Evolutionary conservation across 768 basidiomycete species (phyloP).

Genomic region (Mycena olivaceomarginata): DNA sequence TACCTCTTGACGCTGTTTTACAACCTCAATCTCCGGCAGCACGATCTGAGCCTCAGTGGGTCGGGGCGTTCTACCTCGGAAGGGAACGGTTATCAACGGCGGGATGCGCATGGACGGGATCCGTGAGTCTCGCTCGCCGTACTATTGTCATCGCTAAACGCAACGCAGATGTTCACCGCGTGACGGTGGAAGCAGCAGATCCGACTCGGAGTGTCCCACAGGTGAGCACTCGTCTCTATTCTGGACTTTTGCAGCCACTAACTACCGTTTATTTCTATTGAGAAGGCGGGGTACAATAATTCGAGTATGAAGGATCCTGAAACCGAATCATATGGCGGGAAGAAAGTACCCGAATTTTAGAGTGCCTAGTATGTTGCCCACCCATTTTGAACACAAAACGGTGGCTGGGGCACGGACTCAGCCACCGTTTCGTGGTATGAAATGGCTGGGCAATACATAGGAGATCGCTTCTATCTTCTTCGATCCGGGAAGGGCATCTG

Average conservation of each 20-base stretch:
- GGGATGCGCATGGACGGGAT: slow-evolving; percentile 1
- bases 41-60: neutral
- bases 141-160: neutral
- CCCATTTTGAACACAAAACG: no score
- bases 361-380: no score
- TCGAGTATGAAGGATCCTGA: neutral
- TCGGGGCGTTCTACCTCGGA: neutral
- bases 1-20: slow-evolving; percentile 1
- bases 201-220: neutral
- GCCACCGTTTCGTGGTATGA: no score
- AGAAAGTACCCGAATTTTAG: neutral
- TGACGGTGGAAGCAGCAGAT: neutral
- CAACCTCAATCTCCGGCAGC: slow-evolving; percentile 8
- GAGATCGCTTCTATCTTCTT: no score
- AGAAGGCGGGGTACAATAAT: slow-evolving; percentile 2
- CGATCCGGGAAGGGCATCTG: no score
- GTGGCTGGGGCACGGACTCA: no score
- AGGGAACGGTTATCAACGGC: neutral
- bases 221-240: neutral
- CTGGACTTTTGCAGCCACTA: neutral
- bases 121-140: slow-evolving; percentile 3
- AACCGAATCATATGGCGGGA: slow-evolving; percentile 3
- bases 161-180: neutral
- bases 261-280: neutral
- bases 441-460: no score